Evolutionary conservation across 164 flowering plant species (phyloP), one percentile per base, ranked within the genome.

Genomic region (Paratinospora sagittata): DNA sequence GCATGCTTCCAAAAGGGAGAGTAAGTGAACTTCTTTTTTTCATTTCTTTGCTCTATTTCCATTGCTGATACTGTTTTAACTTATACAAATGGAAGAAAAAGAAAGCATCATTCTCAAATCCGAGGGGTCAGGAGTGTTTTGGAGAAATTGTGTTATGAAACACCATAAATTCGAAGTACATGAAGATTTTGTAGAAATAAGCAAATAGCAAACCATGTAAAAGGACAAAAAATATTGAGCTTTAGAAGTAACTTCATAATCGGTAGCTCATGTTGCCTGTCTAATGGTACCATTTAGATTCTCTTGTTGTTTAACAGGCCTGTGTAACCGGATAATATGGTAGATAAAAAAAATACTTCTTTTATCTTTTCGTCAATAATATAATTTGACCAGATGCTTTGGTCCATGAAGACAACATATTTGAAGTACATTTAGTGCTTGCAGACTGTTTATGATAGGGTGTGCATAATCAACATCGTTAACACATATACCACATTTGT

Each of bases 1-100:
- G 99, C 27, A 96, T 93, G 99, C 99, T 96, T 79, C 99, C 99
- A 5, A 93, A 93, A 76, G 97, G 97, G 16, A 77, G 97, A 82
- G 99, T 96, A 73, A 87, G 99, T 78, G 72, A 17, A 9, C 16
- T 19, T 63, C 26, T 23, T 57, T 10, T 43, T 43, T 8, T 13
- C 17, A 43, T 39, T 26, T 26, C 55, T 43, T 67, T 41, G n/a
- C 8, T 23, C 6, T 9, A 21, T 41, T 24, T 67, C 21, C 24
- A 10, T 24, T 21, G 8, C 13, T 17, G 4, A n/a, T n/a, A n/a
- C n/a, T n/a, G n/a, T n/a, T 6, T 6, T 63, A 9, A 11, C n/a
- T 63, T 27, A 27, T 8, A 34, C n/a, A 64, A 39, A 14, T 33
- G 19, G 11, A 6, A 16, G 36, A 57, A 21, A 36, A 33, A 57